Evolutionary conservation across 345 rosid genomes (phyloP), one percentile per base, ranked within the genome.

Genomic region (Boechera retrofracta): DNA sequence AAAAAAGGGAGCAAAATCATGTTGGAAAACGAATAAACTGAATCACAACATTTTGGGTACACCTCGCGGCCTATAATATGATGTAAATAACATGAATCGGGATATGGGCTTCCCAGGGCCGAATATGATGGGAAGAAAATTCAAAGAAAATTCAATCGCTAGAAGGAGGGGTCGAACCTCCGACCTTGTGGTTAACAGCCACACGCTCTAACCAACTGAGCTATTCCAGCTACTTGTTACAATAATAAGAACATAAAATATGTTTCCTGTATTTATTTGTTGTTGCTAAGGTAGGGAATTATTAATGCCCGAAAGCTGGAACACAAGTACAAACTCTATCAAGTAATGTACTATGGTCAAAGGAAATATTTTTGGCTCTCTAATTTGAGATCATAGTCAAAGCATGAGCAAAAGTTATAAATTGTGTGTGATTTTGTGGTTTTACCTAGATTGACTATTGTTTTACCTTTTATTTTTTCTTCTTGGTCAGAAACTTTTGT

Each of bases 121-220:
- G 18, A 45, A 15, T 15, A 45, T 15, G 3, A 15, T 10, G 10
- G 2, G 7, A 33, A 10, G 42, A 39, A 45, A 45, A 15, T 0
- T 13, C 5, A 15, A 33, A 10, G 42, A 39, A 45, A 45, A 15
- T 0, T 13, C 5, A 15, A 52, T 2, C 81, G 83, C 80, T 84
- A 64, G 82, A 91, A 63, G 89, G 84, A 89, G 86, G 90, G 88
- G 67, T 87, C 74, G 89, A 90, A 89, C 89, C 89, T 86, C 82
- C 88, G 85, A 86, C 89, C 91, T 90, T 90, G 88, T 84, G 89
- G 93, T 89, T 87, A 88, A 86, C 85, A 84, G 89, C 89, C 86
- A 87, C 85, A 89, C 87, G 89, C 87, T 86, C 89, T 89, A 89
- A 76, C 93, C 97, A 81, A 82, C 89, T 90, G 90, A 92, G 88